Evolutionary conservation across 2,329 filamentous ascomycete species (phyloP).

Genomic region (Calonectria crousiana): DNA sequence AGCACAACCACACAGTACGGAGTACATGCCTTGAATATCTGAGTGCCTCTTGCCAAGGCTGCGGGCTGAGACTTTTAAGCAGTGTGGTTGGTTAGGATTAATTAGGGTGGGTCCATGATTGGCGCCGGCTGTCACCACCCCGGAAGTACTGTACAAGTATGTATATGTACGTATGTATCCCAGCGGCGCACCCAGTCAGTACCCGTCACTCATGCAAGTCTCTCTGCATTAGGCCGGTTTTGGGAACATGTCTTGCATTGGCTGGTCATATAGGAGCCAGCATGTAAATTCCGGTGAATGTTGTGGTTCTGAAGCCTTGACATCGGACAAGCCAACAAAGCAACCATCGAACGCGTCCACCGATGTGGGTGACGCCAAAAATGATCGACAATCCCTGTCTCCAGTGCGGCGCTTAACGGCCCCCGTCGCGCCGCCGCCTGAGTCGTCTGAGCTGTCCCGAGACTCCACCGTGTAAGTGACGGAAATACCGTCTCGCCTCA

Average conservation of each 20-base stretch:
- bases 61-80: neutral
- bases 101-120: neutral
- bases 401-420: conserved; percentile 11
- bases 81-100: neutral
- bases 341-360: neutral
- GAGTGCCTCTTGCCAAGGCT: neutral
- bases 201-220: neutral
- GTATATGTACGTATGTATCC: neutral
- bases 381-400: neutral
- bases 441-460: neutral
- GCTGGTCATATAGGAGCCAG: neutral
- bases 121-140: neutral
- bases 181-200: neutral
- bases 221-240: neutral
- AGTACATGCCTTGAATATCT: neutral
- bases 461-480: neutral
- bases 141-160: too few relatives aligned
- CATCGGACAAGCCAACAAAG: neutral
- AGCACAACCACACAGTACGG: neutral
- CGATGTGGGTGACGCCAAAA: neutral
- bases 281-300: neutral
- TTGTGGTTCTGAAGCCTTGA: neutral
- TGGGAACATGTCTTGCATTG: neutral
- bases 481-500: conserved; percentile 3
- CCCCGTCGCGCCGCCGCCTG: neutral